Conservation (phyloP, 2,329 filamentous ascomycete genomes). For the Hypoxylon sp. region DNA sequence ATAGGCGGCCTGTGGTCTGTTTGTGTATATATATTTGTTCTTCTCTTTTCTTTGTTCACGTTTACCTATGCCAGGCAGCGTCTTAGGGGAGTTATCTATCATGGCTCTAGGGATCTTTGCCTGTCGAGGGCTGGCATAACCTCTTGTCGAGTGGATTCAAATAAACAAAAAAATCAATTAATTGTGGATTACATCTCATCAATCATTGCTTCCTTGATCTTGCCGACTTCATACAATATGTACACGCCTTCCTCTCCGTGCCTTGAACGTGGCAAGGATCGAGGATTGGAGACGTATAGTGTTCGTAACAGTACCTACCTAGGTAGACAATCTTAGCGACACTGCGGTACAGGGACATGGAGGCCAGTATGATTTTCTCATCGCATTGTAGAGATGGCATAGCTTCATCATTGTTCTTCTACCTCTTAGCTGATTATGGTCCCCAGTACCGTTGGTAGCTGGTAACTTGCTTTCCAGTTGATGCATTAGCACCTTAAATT, state of each 20-base stretch:
- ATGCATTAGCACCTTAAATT: no score
- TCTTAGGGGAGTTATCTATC: constrained; percentile 24
- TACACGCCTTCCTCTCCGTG: background rate
- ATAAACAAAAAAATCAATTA: constrained; percentile 27
- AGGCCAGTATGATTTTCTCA: no score
- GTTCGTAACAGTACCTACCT: no score
- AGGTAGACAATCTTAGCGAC: no score
- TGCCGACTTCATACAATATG: background rate
- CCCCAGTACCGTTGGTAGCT: no score
- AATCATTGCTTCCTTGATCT: background rate
- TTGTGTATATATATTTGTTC: constrained; percentile 44
- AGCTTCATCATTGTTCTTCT: no score
- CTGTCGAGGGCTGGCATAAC: background rate
- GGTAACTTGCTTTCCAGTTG: no score
- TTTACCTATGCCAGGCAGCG: constrained; percentile 22
- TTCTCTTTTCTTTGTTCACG: constrained; percentile 30
- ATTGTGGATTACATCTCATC: constrained; percentile 13
- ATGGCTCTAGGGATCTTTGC: constrained; percentile 32
- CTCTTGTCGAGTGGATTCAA: constrained; percentile 17
- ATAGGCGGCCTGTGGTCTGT: constrained; percentile 32
- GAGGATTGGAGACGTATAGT: no score
- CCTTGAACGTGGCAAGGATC: no score
- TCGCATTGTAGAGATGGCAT: no score
- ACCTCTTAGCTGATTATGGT: no score
- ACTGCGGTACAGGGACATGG: no score